Evolutionary conservation across 169 alveolate species (phyloP).

Genomic region (Haemoproteus tartakovskyi): DNA sequence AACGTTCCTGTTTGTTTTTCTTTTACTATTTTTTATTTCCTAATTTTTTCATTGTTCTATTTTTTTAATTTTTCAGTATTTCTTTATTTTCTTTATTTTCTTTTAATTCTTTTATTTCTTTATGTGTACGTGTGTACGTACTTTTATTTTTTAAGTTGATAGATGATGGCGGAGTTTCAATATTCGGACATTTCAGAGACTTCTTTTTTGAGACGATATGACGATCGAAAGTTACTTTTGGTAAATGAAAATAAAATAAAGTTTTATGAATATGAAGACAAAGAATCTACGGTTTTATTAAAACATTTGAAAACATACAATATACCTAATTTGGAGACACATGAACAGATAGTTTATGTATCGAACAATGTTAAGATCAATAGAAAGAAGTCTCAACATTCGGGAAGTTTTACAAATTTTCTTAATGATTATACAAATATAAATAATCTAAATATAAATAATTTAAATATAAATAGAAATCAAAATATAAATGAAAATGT

Average conservation of each 20-base stretch:
- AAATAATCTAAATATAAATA: no score
- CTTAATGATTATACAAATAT: no score
- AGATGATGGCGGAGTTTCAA: slow-evolving; percentile 40
- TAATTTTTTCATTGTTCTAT: no score
- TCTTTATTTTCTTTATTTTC: no score
- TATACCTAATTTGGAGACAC: slow-evolving; percentile 14
- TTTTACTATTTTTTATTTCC: no score
- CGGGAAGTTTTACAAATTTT: no score
- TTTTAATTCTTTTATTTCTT: no score
- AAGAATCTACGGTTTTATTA: slow-evolving; percentile 18
- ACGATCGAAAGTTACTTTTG: slow-evolving; percentile 22
- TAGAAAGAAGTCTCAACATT: slow-evolving; percentile 1
- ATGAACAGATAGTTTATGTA: slow-evolving; percentile 49
- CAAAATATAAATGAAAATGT: neutral
- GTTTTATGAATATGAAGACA: slow-evolving; percentile 37
- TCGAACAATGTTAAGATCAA: slow-evolving; percentile 50
- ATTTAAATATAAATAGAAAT: no score
- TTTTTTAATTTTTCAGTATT: no score
- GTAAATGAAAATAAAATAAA: slow-evolving; percentile 45
- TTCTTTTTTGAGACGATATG: slow-evolving; percentile 29
- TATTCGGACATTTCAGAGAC: slow-evolving; percentile 38
- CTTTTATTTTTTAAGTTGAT: no score
- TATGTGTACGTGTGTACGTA: no score
- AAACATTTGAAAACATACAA: slow-evolving; percentile 31
- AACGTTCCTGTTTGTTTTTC: no score